Percentiles rank a stretch among this genome's conserved stretches.
Conservation (phyloP, 176 grass and related monocot species). For the Raddia guianensis region DNA sequence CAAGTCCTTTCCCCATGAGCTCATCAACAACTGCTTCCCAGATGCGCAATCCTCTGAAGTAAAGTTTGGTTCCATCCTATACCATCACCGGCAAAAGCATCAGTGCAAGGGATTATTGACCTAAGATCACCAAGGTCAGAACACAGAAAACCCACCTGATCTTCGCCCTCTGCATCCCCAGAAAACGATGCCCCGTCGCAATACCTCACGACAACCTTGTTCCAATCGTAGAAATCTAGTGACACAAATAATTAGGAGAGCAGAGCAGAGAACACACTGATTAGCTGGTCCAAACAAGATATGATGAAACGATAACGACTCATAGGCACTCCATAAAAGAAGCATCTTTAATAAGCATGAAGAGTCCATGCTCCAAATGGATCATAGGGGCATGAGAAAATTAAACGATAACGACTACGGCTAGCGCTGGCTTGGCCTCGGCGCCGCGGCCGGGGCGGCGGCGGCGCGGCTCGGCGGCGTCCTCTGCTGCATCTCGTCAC, state of each 20-base stretch:
- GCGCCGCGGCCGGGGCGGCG: too few species aligned
- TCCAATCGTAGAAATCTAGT: slow-evolving; percentile 87
- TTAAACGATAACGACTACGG: too few species aligned
- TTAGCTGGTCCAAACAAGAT: neutral
- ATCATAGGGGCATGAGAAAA: too few species aligned
- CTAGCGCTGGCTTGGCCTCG: too few species aligned
- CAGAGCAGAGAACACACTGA: too few species aligned
- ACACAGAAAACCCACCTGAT: slow-evolving; percentile 38
- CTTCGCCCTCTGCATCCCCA: slow-evolving; percentile 59
- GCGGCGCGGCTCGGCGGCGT: too few species aligned
- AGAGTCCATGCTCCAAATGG: too few species aligned
- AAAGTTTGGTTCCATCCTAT: slow-evolving; percentile 66
- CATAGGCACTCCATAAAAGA: neutral
- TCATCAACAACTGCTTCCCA: slow-evolving; percentile 64
- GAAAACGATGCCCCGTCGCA: slow-evolving; percentile 80
- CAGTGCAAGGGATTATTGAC: neutral
- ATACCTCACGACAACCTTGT: slow-evolving; percentile 73
- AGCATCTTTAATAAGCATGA: neutral
- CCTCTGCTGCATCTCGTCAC: too few species aligned
- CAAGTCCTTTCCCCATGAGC: slow-evolving; percentile 64
- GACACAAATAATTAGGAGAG: too few species aligned
- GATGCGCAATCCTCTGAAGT: slow-evolving; percentile 75
- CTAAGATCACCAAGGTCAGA: neutral
- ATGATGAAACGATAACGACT: neutral
- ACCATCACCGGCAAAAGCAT: neutral